phyloP scores from a whole-genome alignment of 1,284 basidiomycete genomes.

The Neolentinus lepideus region DNA sequence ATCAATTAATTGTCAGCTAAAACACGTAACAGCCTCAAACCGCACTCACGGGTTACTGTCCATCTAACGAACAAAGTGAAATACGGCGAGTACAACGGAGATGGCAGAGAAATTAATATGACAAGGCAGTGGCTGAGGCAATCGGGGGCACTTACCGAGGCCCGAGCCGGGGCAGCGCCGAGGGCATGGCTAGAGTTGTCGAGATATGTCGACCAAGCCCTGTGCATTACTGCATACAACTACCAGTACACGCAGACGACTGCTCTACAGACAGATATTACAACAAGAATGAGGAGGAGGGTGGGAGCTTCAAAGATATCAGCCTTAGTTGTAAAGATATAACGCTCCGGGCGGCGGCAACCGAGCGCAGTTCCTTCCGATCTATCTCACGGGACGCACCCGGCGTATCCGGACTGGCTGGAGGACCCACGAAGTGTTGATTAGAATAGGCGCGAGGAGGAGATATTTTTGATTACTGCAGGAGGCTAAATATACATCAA shows the following conservation, averaged over 20 bases:
- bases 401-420: no score
- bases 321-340: no score
- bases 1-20: conserved; percentile 8
- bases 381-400: no score
- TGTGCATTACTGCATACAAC: conserved; percentile 28
- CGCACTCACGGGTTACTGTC: conserved; percentile 3
- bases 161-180: conserved; percentile 13
- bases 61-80: conserved; percentile 4
- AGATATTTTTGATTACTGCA: no score
- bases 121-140: conserved; percentile 2
- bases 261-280: no score
- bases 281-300: no score
- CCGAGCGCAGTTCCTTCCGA: no score
- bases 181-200: conserved; percentile 15
- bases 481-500: no score
- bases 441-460: no score
- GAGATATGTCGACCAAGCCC: conserved; percentile 45
- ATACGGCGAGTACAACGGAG: not conserved
- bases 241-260: not conserved
- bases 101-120: conserved; percentile 2
- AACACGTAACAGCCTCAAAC: conserved; percentile 5
- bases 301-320: no score
- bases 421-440: no score
- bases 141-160: conserved; percentile 4
- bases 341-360: no score